Base-by-base conservation (phyloP, 805 yeast species). In the Candida maesae region DNA sequence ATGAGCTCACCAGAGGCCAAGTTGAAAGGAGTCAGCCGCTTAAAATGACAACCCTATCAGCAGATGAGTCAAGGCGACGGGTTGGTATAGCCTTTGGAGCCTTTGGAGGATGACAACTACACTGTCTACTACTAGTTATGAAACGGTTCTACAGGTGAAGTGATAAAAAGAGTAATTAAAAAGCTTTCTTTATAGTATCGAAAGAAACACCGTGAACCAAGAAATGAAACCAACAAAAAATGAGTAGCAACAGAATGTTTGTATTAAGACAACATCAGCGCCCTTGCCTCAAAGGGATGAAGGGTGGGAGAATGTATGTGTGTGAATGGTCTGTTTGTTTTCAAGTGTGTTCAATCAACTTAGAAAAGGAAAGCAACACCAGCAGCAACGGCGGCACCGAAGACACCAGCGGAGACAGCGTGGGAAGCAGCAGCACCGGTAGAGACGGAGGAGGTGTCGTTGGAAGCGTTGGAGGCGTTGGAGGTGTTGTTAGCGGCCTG, bases 301-400 rank as follows among this genome's bases (percentile, higher is more conserved):
- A 35, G 33, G 23, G 33, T 33, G 39, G 26, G 16, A 16, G 44
- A 35, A 33, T 31, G 32, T 29, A 8, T 36, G 37, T 35, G 37
- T n/a, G n/a, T n/a, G 37, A 27, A 33, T 36, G 39, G 36, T 36
- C 42, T 36, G 45, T 44, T 40, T 37, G 43, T 41, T 28, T 37
- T 37, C 37, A 38, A 27, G 39, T 14, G 48, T 47, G 37, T 38
- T 34, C 46, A 33, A 29, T 29, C 38, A 44, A 41, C 61, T 65
- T 67, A 68, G 65, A 68, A 66, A 59, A 67, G 63, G 67, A 67
- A 66, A 58, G 71, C 73, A 49, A 81, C 80, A 75, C 87, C 90
- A 60, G 89, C 90, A 54, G 89, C 90, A 55, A 84, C 85, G 63
- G 81, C 86, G 58, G 85, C 89, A 76, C 88, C 90, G 59, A 81